A percentile compares a stretch with the other conserved stretches of the same genome.
These are phyloP conservation scores for Fusarium scirpi DNA, from an alignment of 2,329 filamentous ascomycete species.

Conservation along the genomic window DNA sequence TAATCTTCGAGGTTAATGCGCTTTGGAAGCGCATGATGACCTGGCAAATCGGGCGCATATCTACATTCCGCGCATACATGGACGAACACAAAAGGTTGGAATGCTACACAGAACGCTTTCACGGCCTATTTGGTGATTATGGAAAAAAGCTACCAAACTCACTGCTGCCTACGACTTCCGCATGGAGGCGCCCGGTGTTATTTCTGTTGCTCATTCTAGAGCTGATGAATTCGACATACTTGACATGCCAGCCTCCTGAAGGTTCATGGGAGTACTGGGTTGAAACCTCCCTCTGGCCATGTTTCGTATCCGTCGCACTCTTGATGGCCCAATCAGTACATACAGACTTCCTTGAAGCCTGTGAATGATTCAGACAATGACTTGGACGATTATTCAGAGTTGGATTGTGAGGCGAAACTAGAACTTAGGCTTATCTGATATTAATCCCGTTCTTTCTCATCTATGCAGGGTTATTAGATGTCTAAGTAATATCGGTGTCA, in stretches of 20 bases:
- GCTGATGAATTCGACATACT: neutral
- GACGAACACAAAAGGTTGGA: neutral
- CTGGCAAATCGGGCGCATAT: neutral
- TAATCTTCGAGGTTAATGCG: neutral
- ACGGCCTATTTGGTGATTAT: neutral
- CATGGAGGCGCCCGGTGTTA: neutral
- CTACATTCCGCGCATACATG: neutral
- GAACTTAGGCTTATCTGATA: neutral
- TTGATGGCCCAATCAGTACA: neutral
- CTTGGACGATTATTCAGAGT: neutral
- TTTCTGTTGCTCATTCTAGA: neutral
- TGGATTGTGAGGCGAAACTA: accelerated
- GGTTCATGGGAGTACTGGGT: neutral
- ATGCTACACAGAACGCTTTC: neutral
- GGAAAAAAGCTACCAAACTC: neutral
- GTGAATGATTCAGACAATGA: neutral
- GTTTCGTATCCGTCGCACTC: neutral
- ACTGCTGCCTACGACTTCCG: neutral
- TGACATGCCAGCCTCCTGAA: neutral
- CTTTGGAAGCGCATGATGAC: neutral
- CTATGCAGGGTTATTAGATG: neutral
- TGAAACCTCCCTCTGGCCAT: neutral
- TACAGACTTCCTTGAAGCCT: neutral
- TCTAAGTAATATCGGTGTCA: neutral
- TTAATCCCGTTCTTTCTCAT: neutral